Evolutionary conservation across 495 filamentous ascomycete species (phyloP).

Genomic region (Xylaria flabelliformis): DNA sequence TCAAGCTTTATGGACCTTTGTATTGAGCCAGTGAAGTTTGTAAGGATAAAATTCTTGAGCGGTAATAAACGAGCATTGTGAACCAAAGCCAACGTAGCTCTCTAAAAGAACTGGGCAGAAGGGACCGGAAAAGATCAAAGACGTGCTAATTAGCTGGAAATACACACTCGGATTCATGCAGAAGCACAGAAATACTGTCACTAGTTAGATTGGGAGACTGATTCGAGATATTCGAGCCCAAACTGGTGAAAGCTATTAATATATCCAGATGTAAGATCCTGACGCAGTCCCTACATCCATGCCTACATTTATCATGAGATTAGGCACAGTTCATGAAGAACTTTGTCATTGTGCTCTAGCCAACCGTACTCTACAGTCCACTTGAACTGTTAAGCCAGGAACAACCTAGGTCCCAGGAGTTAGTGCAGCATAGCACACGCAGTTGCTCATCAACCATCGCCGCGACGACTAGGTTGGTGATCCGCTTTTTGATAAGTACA

Average conservation of each 20-base stretch:
- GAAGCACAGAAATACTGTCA: neutral
- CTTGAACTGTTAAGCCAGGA: neutral
- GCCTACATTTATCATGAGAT: neutral
- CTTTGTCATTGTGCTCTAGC: neutral
- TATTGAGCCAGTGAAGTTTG: neutral
- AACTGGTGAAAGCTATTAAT: neutral
- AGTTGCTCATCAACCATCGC: neutral
- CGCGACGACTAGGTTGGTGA: conserved; percentile 10
- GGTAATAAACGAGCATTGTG: neutral
- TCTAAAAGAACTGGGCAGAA: neutral
- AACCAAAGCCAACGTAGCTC: neutral
- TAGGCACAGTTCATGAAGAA: neutral
- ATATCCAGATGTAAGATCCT: neutral
- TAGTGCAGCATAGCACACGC: neutral
- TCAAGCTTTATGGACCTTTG: neutral
- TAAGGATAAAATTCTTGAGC: neutral
- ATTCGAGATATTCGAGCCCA: neutral
- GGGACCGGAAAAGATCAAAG: neutral
- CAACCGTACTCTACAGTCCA: too few relatives aligned
- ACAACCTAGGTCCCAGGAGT: neutral
- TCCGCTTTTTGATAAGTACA: neutral
- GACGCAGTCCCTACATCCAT: neutral
- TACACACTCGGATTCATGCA: neutral
- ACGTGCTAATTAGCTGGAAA: neutral
- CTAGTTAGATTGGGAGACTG: neutral